phyloP scores from a whole-genome alignment of 331 rosid species.

The Quercus phellos region DNA sequence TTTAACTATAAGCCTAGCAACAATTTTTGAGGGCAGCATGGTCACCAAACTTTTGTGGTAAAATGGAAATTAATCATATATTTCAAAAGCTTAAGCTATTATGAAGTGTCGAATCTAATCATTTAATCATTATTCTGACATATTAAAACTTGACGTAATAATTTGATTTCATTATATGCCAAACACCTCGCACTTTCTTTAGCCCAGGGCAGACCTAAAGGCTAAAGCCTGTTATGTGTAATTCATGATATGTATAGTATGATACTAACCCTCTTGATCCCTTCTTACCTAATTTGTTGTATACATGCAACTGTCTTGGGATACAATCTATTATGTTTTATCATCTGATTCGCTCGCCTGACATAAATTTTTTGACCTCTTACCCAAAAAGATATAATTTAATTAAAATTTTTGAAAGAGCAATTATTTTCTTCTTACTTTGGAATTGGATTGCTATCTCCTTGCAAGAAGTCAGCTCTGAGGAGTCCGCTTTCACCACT shows the following conservation, averaged over 20 bases:
- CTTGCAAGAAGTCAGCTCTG: constrained; percentile 46
- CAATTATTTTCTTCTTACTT: constrained; percentile 4
- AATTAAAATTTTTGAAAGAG: neutral
- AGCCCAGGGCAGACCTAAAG: neutral
- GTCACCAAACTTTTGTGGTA: too few species aligned
- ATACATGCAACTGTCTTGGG: neutral
- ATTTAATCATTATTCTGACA: too few species aligned
- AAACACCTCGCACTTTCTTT: neutral
- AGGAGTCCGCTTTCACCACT: constrained; percentile 45
- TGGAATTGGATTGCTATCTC: constrained; percentile 27
- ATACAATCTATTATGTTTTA: neutral
- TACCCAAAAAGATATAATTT: neutral
- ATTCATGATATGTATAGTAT: too few species aligned
- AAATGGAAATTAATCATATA: too few species aligned
- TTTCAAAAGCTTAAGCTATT: too few species aligned
- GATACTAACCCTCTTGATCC: neutral
- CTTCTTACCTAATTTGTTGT: neutral
- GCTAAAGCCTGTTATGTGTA: neutral
- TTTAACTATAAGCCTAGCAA: too few species aligned
- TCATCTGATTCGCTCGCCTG: neutral
- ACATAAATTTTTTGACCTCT: neutral
- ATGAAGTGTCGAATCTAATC: too few species aligned
- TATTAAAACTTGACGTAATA: neutral
- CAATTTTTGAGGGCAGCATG: too few species aligned
- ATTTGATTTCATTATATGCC: neutral